phyloP scores from a whole-genome alignment of 805 yeast genomes.

The Teunomyces kruisii region DNA sequence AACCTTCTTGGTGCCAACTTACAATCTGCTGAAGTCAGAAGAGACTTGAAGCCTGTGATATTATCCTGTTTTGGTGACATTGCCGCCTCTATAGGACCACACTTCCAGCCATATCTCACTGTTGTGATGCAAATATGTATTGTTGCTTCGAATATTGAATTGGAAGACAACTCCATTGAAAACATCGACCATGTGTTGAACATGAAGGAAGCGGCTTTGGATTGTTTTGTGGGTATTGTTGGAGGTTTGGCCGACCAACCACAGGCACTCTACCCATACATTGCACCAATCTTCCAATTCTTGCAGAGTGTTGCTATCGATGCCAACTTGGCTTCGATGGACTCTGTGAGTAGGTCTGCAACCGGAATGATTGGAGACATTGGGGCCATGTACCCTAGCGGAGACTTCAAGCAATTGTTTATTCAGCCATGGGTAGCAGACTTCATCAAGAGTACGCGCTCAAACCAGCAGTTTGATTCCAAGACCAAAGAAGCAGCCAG shows the following conservation, averaged over 20 bases:
- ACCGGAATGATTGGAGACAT: slow-evolving; percentile 93
- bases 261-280: slow-evolving; percentile 60
- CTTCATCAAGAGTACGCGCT: slow-evolving; percentile 70
- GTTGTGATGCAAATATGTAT: slow-evolving; percentile 79
- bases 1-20: slow-evolving; percentile 73
- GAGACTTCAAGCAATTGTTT: slow-evolving; percentile 67
- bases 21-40: slow-evolving; percentile 63
- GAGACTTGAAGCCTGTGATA: slow-evolving; percentile 83
- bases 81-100: slow-evolving; percentile 81
- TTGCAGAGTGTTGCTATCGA: slow-evolving; percentile 61
- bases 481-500: slow-evolving; percentile 87
- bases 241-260: slow-evolving; percentile 81
- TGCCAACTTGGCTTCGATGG: slow-evolving; percentile 58
- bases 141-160: slow-evolving; percentile 59
- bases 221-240: slow-evolving; percentile 92
- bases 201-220: slow-evolving; percentile 86
- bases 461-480: slow-evolving; percentile 58
- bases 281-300: slow-evolving; percentile 69
- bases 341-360: slow-evolving; percentile 74
- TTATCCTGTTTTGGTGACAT: slow-evolving; percentile 94
- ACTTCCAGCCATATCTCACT: slow-evolving; percentile 71
- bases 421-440: slow-evolving; percentile 76
- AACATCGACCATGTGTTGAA: slow-evolving; percentile 70
- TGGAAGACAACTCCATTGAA: slow-evolving; percentile 70
- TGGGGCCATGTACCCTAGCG: slow-evolving; percentile 80